These are phyloP conservation scores for Fusarium siculi DNA, from an alignment of 2,329 filamentous ascomycete species.

Conservation along the genomic window DNA sequence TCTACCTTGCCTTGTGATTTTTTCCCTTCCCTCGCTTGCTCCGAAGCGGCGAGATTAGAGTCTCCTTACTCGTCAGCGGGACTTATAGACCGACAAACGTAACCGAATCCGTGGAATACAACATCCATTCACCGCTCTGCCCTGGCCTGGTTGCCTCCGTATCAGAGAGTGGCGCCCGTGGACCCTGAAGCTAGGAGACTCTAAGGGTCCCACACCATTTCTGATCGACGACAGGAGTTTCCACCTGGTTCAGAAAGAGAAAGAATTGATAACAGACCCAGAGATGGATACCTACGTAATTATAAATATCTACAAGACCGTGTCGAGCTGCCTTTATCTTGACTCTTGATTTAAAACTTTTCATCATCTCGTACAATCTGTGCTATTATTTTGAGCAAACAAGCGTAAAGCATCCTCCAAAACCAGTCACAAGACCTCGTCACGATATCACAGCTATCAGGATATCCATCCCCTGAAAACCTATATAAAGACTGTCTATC, in stretches of 20 bases:
- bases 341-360: conserved; percentile 1
- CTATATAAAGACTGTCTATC: not conserved
- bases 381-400: conserved; percentile 6
- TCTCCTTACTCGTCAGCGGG: not conserved
- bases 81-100: conserved; percentile 16
- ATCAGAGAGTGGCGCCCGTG: conserved; percentile 31
- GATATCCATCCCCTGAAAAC: not conserved
- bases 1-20: not conserved
- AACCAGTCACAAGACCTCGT: not conserved
- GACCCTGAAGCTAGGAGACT: conserved; percentile 36
- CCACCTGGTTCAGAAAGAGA: conserved; percentile 23
- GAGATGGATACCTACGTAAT: conserved; percentile 13
- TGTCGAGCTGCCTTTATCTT: not conserved
- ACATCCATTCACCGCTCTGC: conserved; percentile 33
- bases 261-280: conserved; percentile 17
- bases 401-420: not conserved
- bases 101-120: conserved; percentile 15
- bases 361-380: not conserved
- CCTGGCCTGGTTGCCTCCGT: conserved; percentile 29
- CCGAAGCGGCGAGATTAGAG: conserved; percentile 5
- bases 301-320: conserved; percentile 26
- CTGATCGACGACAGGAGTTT: conserved; percentile 23
- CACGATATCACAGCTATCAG: not conserved
- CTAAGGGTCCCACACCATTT: conserved; percentile 20
- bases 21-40: not conserved